phyloP scores from a whole-genome alignment of 202 grass and related monocot species.

The Sporobolus alterniflorus region DNA sequence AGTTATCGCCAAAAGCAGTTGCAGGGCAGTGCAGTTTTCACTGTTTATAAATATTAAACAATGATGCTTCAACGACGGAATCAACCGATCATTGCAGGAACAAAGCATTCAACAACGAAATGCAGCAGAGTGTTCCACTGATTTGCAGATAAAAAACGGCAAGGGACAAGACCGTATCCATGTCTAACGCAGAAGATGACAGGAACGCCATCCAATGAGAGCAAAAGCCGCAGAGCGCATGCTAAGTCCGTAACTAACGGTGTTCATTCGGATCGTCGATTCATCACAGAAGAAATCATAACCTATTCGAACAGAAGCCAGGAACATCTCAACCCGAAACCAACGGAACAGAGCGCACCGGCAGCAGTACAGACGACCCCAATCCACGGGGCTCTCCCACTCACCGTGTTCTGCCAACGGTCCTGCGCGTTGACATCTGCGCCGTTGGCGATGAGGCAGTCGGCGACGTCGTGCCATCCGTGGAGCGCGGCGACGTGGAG shows the following conservation, averaged over 20 bases:
- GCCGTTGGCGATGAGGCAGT: slow-evolving; percentile 76
- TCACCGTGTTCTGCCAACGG: slow-evolving; percentile 98
- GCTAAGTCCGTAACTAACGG: not conserved
- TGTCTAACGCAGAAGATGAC: not conserved
- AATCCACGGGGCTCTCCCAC: not conserved
- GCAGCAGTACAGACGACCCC: too few relatives aligned
- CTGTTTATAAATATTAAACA: not conserved
- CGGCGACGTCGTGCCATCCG: slow-evolving; percentile 84
- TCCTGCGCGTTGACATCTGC: slow-evolving; percentile 97
- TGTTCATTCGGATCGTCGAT: not conserved
- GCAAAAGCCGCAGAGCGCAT: not conserved
- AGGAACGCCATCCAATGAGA: not conserved
- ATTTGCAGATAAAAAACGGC: not conserved
- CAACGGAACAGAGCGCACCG: not conserved
- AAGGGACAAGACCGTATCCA: not conserved
- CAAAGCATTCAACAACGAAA: not conserved
- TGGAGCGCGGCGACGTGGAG: slow-evolving; percentile 97
- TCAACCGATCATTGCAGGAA: slow-evolving; percentile 9
- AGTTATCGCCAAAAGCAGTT: not conserved
- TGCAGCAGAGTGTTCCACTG: not conserved
- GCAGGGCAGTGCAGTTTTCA: not conserved
- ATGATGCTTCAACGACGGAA: not conserved
- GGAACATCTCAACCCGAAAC: not conserved
- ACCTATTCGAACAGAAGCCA: not conserved
- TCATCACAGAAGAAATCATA: not conserved